phyloP scores from a whole-genome alignment of 371 early-diverging fungal genomes.

The Syncephalastrum racemosum region DNA sequence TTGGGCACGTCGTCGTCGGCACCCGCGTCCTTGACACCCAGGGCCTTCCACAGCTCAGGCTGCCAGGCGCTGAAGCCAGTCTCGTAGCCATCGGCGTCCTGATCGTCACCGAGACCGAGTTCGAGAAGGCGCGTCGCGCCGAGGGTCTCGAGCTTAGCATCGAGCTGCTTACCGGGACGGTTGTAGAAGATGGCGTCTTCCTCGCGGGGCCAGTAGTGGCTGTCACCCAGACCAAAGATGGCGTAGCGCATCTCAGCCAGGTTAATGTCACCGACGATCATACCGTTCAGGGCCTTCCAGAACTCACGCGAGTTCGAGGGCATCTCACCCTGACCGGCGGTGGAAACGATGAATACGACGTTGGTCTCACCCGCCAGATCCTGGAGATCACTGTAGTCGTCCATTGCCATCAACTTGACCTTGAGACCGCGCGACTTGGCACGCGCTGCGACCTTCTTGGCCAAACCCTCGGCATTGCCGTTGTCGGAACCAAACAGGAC shows the following conservation, averaged over 20 bases:
- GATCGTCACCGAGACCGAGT: conserved; percentile 87
- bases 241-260: conserved; percentile 70
- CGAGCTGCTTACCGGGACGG: conserved; percentile 85
- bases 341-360: conserved; percentile 76
- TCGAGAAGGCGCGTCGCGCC: conserved; percentile 67
- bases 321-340: conserved; percentile 96
- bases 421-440: conserved; percentile 79
- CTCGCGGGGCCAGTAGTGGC: conserved; percentile 93
- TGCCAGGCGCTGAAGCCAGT: conserved; percentile 81
- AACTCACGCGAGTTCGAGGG: conserved; percentile 88
- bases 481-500: conserved; percentile 91
- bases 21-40: conserved; percentile 67
- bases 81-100: conserved; percentile 88
- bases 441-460: conserved; percentile 78
- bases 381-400: conserved; percentile 73
- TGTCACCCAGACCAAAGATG: conserved; percentile 91
- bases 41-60: conserved; percentile 78
- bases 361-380: conserved; percentile 76
- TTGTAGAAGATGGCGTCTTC: conserved; percentile 89
- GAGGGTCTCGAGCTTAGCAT: conserved; percentile 73
- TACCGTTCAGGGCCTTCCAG: conserved; percentile 70
- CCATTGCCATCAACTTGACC: conserved; percentile 76
- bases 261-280: conserved; percentile 60
- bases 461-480: conserved; percentile 83
- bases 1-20: conserved; percentile 70